Evolutionary conservation across 1,284 basidiomycete species (phyloP), one percentile per base, ranked within the genome.

Genomic region (Microbotryomycetes sp.): DNA sequence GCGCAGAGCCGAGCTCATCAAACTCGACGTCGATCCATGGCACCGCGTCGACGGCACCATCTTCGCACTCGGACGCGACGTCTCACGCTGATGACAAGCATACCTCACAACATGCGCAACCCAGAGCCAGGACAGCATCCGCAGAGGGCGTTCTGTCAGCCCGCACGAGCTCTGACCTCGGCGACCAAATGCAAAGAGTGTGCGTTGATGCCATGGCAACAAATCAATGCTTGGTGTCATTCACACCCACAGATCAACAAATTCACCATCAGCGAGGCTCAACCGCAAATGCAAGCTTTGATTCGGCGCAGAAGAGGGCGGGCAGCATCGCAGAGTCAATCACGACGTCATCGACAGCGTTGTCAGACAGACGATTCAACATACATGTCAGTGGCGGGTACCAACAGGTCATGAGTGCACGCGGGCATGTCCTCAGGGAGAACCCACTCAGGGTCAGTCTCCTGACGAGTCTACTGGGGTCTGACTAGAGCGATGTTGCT

Each of bases 351-450:
- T 29, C 26, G 56, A 49, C 16, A 59, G n/a, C 6, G 50, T 49
- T 54, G 26, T 9, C 53, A 22, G 83, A 82, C 60, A 79, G 81
- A 65, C 83, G 82, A 85, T 76, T 72, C 69, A 92, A 92, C 76
- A 93, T 96, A 74, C 86, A 92, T 75, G 82, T 97, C 68, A 89
- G 88, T 63, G 93, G 93, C 52, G 83, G 86, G 28, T 92, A 92
- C 77, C 88, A 89, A 73, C 89, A 93, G 75, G 94, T 97, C 69
- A 89, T 96, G 85, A 81, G 85, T 59, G 87, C 92, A 53, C 82
- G 92, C 55, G 92, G 90, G 22, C 84, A 88, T 80, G 84, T 97
- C 63, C 76, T 96, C 64, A 89, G 93, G 69, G 89, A 93, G 71
- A 86, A 87, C 71, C 92, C 92, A 3, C 84, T 92, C 70, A 84